A percentile compares a stretch with the other conserved stretches of the same genome.
phyloP scores from a whole-genome alignment of 2,329 filamentous ascomycete species.

The Knoxdaviesia capensis region DNA sequence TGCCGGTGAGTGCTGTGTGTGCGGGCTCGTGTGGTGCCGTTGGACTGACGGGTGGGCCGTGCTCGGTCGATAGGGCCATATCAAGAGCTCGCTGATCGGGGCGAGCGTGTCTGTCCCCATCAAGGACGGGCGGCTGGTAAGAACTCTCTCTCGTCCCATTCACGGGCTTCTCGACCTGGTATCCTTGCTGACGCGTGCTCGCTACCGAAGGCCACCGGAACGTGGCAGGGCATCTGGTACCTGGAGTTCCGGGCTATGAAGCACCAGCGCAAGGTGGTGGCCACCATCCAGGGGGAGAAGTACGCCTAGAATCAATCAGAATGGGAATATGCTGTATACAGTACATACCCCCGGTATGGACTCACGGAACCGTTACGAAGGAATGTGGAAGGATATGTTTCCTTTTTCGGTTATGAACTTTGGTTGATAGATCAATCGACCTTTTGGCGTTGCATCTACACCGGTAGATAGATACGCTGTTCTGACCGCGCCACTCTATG shows the following conservation, averaged over 20 bases:
- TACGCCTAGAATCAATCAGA: neutral
- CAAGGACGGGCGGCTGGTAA: slow-evolving; percentile 56
- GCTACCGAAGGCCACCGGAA: slow-evolving; percentile 31
- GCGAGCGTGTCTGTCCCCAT: slow-evolving; percentile 85
- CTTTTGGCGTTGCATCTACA: no score
- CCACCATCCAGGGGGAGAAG: slow-evolving; percentile 84
- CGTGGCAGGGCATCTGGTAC: slow-evolving; percentile 86
- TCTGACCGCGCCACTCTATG: no score
- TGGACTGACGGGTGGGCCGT: no score
- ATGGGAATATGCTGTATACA: no score
- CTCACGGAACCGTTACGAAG: no score
- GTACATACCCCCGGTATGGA: no score
- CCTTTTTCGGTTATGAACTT: no score
- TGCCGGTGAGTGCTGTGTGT: slow-evolving; percentile 42
- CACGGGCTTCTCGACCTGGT: neutral
- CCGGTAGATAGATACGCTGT: no score
- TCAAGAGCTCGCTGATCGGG: slow-evolving; percentile 79
- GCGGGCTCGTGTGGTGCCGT: neutral
- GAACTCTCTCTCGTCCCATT: slow-evolving; percentile 8
- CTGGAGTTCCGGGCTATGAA: slow-evolving; percentile 65
- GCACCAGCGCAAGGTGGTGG: slow-evolving; percentile 67
- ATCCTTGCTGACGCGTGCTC: neutral
- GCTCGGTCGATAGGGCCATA: slow-evolving; percentile 45
- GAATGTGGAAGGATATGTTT: no score
- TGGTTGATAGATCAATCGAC: no score